Conservation (phyloP, 176 grass and related monocot species). For the Oryza rufipogon region DNA sequence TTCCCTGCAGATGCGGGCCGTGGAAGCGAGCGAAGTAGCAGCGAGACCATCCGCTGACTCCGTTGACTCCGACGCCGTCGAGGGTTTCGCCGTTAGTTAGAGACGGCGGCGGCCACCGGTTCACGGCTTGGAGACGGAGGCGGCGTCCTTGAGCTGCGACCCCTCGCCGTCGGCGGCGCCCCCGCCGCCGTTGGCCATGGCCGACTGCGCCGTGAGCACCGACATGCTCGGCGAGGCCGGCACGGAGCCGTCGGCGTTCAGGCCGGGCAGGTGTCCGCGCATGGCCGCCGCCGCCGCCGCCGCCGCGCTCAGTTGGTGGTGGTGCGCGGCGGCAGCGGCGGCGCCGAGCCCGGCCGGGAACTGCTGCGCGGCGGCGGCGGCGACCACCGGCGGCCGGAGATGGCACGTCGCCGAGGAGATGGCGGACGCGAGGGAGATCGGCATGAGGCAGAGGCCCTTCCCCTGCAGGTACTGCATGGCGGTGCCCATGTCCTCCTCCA, state of each 20-base stretch:
- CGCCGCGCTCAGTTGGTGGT: conserved; percentile 33
- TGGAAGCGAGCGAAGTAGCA: background rate
- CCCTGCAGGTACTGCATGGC: conserved; percentile 99
- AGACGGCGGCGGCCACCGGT: background rate
- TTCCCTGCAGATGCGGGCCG: background rate
- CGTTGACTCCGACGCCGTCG: conserved; percentile 29
- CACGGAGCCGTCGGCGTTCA: conserved; percentile 30
- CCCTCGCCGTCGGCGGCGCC: conserved; percentile 24
- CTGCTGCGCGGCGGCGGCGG: background rate
- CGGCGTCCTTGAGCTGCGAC: conserved; percentile 47
- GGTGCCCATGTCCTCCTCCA: conserved; percentile 98
- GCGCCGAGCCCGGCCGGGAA: background rate
- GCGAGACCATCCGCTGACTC: background rate
- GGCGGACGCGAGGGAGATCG: conserved; percentile 88
- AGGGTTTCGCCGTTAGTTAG: conserved; percentile 20
- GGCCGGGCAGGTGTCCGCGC: conserved; percentile 15
- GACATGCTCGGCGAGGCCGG: conserved; percentile 60
- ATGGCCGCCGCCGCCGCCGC: background rate
- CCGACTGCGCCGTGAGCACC: conserved; percentile 54
- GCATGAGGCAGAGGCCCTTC: conserved; percentile 99
- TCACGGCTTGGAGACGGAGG: conserved; percentile 58
- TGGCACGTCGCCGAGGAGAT: conserved; percentile 81
- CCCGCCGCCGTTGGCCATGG: conserved; percentile 46
- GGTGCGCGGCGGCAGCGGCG: background rate
- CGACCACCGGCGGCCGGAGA: conserved; percentile 34